Base-by-base conservation (phyloP, 2,329 filamentous ascomycete genomes). In the Fusarium austroafricanum region DNA sequence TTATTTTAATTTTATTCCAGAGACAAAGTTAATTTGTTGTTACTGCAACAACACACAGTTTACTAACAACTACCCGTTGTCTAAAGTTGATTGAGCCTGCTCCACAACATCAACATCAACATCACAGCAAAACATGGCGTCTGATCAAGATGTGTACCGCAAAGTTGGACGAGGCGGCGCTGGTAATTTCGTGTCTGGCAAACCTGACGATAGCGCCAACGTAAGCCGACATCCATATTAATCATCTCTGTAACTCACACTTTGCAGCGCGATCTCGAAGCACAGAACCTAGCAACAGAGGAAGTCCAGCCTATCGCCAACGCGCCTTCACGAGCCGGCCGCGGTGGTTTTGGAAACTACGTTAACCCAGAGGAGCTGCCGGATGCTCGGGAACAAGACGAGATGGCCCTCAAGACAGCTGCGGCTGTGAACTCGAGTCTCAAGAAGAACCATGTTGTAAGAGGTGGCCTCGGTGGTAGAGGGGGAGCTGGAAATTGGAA, bases 291-390 rank as follows among this genome's bases (percentile, higher is more conserved):
- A 44, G 39, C 62, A 45, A 68, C 74, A 33, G 68, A 65, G 37
- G 68, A 62, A 26, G 65, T 49, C 7, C 68, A 65, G 61, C 77
- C 65, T 54, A 42, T 73, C 62, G 56, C 70, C 61, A 67, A 71
- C n/a, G 66, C 71, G 71, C 72, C 72, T 83, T 83, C 76, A 70
- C 78, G 81, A 38, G 79, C 78, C 35, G 88, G 88, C 54, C 85
- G 88, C 59, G 88, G 88, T 67, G 88, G 88, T 20, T 87, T 87
- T 2, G 88, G 88, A 37, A 90, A 90, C 79, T 88, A 84, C 72
- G 75, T 83, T 52, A 80, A 83, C 53, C 68, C 79, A 18, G 70
- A 76, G 42, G 71, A 77, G 21, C 71, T 78, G 17, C 76, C 75
- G 5, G 74, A 75, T 37, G 70, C 77, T 6, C 73, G 72, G 44